These are phyloP conservation scores for Viola odorata DNA, from an alignment of 345 rosid species.

Conservation along the genomic window DNA sequence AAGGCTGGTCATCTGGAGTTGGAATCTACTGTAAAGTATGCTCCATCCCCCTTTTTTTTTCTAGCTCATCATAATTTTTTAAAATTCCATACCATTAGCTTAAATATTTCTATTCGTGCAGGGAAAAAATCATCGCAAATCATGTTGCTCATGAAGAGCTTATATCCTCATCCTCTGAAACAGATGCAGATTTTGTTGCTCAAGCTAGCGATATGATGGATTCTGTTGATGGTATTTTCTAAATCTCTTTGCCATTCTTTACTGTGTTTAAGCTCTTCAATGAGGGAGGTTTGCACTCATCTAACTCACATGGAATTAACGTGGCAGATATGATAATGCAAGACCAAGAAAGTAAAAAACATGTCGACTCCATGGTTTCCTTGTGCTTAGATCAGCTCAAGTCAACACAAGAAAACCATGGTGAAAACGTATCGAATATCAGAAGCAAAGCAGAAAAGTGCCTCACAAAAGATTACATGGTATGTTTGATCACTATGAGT, in stretches of 20 bases:
- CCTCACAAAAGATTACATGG: conserved; percentile 70
- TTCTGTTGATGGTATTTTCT: conserved; percentile 50
- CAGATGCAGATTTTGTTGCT: conserved; percentile 39
- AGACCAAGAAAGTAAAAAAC: conserved; percentile 54
- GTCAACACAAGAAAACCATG: conserved; percentile 52
- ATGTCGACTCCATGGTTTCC: conserved; percentile 45
- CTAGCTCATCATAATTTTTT: not conserved
- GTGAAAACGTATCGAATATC: conserved; percentile 42
- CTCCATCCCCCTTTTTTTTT: not conserved
- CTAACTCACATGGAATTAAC: not conserved
- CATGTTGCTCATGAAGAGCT: conserved; percentile 37
- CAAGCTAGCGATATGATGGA: conserved; percentile 33
- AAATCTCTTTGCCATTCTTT: not conserved
- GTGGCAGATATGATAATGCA: conserved; percentile 46
- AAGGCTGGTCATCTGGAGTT: conserved; percentile 28
- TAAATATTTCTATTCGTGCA: conserved; percentile 20
- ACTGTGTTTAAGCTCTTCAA: no score
- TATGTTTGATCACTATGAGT: conserved; percentile 17
- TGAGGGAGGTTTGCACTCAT: conserved; percentile 1
- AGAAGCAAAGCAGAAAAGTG: conserved; percentile 64
- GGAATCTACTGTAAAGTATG: conserved; percentile 35
- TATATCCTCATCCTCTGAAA: conserved; percentile 37
- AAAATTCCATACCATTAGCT: not conserved
- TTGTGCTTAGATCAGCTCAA: conserved; percentile 48
- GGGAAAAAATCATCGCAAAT: conserved; percentile 39